Percentiles rank a stretch among this genome's conserved stretches.
phyloP scores from a whole-genome alignment of 2,329 filamentous ascomycete genomes.

The Diaporthe destruens region DNA sequence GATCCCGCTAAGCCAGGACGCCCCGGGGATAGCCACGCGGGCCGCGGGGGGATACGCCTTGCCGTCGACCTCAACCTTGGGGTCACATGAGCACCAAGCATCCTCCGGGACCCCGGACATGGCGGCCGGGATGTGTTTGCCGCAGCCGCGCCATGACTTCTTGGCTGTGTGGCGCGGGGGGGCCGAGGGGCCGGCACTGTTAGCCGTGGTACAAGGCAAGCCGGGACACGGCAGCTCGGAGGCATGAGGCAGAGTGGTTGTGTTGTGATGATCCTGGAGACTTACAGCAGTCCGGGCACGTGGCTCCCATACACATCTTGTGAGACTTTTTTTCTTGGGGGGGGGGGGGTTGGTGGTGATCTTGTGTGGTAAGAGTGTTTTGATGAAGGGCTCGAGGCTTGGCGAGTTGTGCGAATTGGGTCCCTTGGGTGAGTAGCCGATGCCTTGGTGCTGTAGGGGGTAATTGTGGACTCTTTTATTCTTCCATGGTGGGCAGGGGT shows the following conservation, averaged over 20 bases:
- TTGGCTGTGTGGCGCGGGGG: conserved; percentile 52
- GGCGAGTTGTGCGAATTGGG: background rate
- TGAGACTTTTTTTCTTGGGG: background rate
- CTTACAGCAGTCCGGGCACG: conserved; percentile 58
- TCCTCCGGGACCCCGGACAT: conserved; percentile 58
- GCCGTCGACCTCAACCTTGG: conserved; percentile 57
- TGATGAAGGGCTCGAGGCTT: background rate
- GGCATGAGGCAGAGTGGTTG: background rate
- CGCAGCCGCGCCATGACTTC: conserved; percentile 64
- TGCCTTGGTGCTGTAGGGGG: background rate
- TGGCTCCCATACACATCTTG: conserved; percentile 58
- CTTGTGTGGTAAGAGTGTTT: background rate
- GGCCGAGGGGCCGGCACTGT: conserved; percentile 2
- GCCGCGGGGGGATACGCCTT: conserved; percentile 60
- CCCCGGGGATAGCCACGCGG: conserved; percentile 53
- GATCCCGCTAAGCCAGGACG: conserved; percentile 52
- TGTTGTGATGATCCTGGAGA: no score
- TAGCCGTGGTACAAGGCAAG: background rate
- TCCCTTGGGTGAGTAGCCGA: no score
- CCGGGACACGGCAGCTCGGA: background rate
- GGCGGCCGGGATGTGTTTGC: conserved; percentile 60
- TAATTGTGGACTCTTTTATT: background rate
- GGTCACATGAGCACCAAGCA: conserved; percentile 63
- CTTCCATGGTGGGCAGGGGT: background rate
- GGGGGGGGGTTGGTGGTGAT: no score